These are phyloP conservation scores for Ajuga chamaepitys DNA, from an alignment of 257 asterid species.

Conservation along the genomic window DNA sequence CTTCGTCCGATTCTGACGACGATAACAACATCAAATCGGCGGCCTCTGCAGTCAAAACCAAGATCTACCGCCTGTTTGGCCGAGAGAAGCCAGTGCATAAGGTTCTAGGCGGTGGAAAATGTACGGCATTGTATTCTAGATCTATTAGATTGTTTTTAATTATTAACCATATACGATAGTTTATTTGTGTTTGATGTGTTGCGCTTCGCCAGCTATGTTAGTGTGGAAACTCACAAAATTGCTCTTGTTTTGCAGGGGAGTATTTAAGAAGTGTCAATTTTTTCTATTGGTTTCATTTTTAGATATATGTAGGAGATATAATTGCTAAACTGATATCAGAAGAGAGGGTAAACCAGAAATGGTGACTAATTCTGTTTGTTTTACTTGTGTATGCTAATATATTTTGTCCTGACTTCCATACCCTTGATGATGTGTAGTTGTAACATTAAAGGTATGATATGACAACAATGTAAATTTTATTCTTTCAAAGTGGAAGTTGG, in stretches of 20 bases:
- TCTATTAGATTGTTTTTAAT: constrained; percentile 1
- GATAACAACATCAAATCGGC: constrained; percentile 38
- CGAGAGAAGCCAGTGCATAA: constrained; percentile 71
- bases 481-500: background rate
- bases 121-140: constrained; percentile 30
- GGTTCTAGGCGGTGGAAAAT: constrained; percentile 81
- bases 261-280: background rate
- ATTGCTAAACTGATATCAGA: background rate
- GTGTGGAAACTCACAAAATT: background rate
- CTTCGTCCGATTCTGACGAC: constrained; percentile 66
- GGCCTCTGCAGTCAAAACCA: constrained; percentile 38
- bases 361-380: background rate
- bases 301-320: background rate
- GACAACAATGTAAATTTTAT: background rate
- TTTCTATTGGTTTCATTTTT: background rate
- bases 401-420: background rate
- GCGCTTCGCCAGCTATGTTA: background rate
- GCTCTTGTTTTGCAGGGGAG: background rate
- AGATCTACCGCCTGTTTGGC: constrained; percentile 77
- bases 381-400: background rate
- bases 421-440: background rate
- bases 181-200: background rate
- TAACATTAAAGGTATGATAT: background rate
- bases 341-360: background rate
- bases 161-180: background rate